These are phyloP conservation scores for Paramarasmius palmivorus DNA, from an alignment of 1,284 basidiomycete genomes.

Conservation along the genomic window DNA sequence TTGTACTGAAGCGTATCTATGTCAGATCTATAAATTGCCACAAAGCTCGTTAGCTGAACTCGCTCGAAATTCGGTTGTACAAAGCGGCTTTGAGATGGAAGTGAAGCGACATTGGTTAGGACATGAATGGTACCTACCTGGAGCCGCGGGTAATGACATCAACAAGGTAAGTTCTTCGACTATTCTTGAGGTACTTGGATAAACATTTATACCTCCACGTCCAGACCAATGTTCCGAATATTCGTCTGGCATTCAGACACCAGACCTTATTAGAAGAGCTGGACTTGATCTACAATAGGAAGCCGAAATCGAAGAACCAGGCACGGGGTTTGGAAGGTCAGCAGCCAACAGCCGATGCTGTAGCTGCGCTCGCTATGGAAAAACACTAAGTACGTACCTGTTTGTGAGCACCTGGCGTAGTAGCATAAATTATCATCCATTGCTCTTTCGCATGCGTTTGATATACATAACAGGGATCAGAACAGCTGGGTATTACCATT, in stretches of 20 bases:
- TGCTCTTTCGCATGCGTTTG: too few relatives aligned
- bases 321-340: not conserved
- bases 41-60: conserved; percentile 86
- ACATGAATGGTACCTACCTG: conserved; percentile 86
- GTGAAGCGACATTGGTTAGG: conserved; percentile 98
- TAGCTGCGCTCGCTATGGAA: conserved; percentile 35
- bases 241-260: conserved; percentile 88
- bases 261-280: conserved; percentile 89
- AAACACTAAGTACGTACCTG: conserved; percentile 10
- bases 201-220: not conserved
- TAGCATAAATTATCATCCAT: too few relatives aligned
- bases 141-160: conserved; percentile 88
- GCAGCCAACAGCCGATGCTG: conserved; percentile 28
- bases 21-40: conserved; percentile 87
- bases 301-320: not conserved
- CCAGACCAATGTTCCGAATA: conserved; percentile 96
- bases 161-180: conserved; percentile 63
- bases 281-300: conserved; percentile 49
- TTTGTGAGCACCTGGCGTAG: too few relatives aligned
- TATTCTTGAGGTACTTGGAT: not conserved
- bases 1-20: conserved; percentile 11
- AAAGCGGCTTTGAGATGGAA: conserved; percentile 99
- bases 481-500: too few relatives aligned
- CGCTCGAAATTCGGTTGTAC: conserved; percentile 93
- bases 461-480: too few relatives aligned